These are phyloP conservation scores for Venturia asperata DNA, from an alignment of 2,329 filamentous ascomycete genomes.

Conservation along the genomic window DNA sequence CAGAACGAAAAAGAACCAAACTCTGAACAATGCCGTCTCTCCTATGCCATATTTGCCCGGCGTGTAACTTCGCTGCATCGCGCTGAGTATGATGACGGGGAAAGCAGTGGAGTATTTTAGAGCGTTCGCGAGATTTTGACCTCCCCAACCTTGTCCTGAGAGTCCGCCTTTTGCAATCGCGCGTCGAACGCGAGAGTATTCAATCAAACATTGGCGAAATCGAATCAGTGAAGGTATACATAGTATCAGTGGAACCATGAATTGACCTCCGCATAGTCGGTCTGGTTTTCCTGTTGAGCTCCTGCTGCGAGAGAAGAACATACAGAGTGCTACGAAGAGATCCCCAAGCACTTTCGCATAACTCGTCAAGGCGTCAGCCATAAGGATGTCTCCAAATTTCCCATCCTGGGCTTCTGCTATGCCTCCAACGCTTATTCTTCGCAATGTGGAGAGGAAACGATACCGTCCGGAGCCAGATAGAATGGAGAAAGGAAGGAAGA, in stretches of 20 bases:
- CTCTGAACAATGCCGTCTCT: conserved; percentile 48
- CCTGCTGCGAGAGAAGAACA: conserved; percentile 68
- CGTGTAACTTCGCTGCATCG: conserved; percentile 71
- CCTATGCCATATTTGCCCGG: conserved; percentile 47
- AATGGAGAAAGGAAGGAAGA: conserved; percentile 65
- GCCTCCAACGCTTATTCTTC: conserved; percentile 74
- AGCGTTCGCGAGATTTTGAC: conserved; percentile 87
- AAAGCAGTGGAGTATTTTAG: conserved; percentile 92
- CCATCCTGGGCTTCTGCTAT: conserved; percentile 80
- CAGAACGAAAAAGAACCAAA: conserved; percentile 62
- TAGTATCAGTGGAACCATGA: conserved; percentile 78
- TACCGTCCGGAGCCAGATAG: conserved; percentile 64
- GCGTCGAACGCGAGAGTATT: conserved; percentile 66
- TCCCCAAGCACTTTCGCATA: conserved; percentile 91
- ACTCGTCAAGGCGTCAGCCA: conserved; percentile 89
- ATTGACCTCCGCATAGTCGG: conserved; percentile 68
- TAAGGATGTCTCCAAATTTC: conserved; percentile 88
- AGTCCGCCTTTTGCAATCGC: conserved; percentile 43
- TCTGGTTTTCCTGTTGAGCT: conserved; percentile 76
- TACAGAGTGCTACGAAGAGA: conserved; percentile 80
- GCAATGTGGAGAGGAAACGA: conserved; percentile 67
- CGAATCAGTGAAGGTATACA: conserved; percentile 78
- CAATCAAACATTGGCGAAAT: conserved; percentile 83
- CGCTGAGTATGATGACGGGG: conserved; percentile 76
- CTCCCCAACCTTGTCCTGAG: conserved; percentile 59